Conservation (phyloP, 2,329 filamentous ascomycete species). For the Cordyceps tenuipes region DNA sequence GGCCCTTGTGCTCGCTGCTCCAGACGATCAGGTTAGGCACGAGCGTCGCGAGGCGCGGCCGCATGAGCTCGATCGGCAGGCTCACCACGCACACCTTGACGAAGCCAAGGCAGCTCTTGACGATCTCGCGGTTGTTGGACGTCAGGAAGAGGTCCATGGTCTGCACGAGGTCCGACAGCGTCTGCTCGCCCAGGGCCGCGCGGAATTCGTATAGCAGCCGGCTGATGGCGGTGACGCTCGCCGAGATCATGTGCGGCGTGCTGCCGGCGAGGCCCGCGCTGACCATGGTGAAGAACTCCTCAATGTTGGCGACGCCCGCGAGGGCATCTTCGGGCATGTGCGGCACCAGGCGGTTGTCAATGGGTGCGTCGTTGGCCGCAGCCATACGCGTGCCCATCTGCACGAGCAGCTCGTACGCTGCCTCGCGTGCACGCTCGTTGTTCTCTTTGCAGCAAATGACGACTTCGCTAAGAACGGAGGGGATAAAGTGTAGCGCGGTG, state of each 20-base stretch:
- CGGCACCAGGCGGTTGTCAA: constrained; percentile 78
- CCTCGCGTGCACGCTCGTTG: constrained; percentile 86
- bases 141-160: constrained; percentile 95
- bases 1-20: constrained; percentile 96
- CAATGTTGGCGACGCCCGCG: constrained; percentile 68
- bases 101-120: constrained; percentile 88
- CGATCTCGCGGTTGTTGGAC: constrained; percentile 94
- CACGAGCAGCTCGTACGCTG: constrained; percentile 84
- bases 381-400: constrained; percentile 77
- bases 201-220: constrained; percentile 92
- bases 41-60: constrained; percentile 65
- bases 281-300: constrained; percentile 98
- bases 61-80: constrained; percentile 69
- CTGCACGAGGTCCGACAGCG: constrained; percentile 76
- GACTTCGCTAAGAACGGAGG: constrained; percentile 82
- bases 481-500: constrained; percentile 83
- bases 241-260: constrained; percentile 95
- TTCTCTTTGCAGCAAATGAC: constrained; percentile 96
- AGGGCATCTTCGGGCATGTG: constrained; percentile 79
- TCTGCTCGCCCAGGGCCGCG: constrained; percentile 55
- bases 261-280: constrained; percentile 88
- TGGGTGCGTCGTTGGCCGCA: constrained; percentile 56
- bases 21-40: constrained; percentile 89
- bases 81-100: constrained; percentile 92
- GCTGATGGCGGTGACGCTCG: constrained; percentile 89